Evolutionary conservation across 257 asterid genomes (phyloP).

Genomic region (Voacanga thouarsii): DNA sequence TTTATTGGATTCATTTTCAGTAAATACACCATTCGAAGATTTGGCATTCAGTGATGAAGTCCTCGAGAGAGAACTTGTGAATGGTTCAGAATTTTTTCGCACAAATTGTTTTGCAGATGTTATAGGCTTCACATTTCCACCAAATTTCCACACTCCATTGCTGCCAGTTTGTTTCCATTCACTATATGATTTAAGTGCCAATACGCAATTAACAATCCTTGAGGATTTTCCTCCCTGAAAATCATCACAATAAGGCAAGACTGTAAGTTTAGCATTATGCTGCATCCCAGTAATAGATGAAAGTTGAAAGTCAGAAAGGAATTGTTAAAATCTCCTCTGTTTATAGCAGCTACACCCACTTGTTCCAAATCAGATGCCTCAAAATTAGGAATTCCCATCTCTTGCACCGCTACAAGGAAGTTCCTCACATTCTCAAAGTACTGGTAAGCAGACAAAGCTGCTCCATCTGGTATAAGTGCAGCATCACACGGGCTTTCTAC

Average conservation of each 20-base stretch:
- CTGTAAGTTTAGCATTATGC: slow-evolving; percentile 12
- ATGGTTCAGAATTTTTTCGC: slow-evolving; percentile 89
- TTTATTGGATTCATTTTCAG: slow-evolving; percentile 46
- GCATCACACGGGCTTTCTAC: slow-evolving; percentile 83
- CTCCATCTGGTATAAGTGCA: slow-evolving; percentile 78
- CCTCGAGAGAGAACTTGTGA: slow-evolving; percentile 61
- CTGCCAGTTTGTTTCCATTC: slow-evolving; percentile 88
- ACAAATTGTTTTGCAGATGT: slow-evolving; percentile 68
- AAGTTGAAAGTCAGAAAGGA: too few species aligned
- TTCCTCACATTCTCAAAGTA: slow-evolving; percentile 94
- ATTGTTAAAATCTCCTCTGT: too few species aligned
- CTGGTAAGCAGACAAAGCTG: slow-evolving; percentile 88
- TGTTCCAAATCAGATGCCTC: slow-evolving; percentile 98
- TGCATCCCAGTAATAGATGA: too few species aligned
- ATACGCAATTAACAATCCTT: slow-evolving; percentile 76
- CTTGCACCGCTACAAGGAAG: slow-evolving; percentile 87
- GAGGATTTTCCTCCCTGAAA: slow-evolving; percentile 93
- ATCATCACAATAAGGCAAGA: background rate
- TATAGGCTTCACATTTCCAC: slow-evolving; percentile 68
- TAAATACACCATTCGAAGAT: slow-evolving; percentile 32
- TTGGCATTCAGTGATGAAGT: slow-evolving; percentile 49
- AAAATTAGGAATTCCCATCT: slow-evolving; percentile 85
- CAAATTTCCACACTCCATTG: slow-evolving; percentile 81
- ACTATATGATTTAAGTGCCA: slow-evolving; percentile 81
- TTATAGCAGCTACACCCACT: slow-evolving; percentile 43